phyloP scores from a whole-genome alignment of 2,329 filamentous ascomycete genomes.

The Calonectria multiphialidica region DNA sequence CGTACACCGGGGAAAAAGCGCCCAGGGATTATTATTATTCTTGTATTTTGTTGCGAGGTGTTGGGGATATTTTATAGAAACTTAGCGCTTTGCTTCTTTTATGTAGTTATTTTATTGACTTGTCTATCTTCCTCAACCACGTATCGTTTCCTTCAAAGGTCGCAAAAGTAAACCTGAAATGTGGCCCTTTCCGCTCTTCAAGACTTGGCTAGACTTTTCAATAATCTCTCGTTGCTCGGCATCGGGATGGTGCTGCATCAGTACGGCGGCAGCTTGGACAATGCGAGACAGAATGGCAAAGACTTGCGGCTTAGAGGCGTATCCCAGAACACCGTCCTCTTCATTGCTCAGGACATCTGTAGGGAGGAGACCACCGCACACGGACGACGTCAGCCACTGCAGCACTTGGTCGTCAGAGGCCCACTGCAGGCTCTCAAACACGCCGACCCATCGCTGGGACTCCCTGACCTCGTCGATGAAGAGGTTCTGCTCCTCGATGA shows the following conservation, averaged over 20 bases:
- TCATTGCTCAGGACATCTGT: conserved; percentile 52
- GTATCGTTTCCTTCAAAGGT: conserved; percentile 1
- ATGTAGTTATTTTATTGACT: background rate
- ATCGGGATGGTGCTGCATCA: conserved; percentile 42
- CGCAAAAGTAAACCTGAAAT: conserved; percentile 44
- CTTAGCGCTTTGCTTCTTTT: conserved; percentile 25
- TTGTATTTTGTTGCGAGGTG: conserved; percentile 33
- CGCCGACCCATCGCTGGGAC: conserved; percentile 73
- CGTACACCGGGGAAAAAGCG: conserved; percentile 20
- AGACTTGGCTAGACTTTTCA: background rate
- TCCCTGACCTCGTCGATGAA: conserved; percentile 88
- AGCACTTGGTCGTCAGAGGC: conserved; percentile 38
- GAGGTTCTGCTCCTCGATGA: conserved; percentile 93
- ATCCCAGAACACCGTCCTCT: conserved; percentile 77
- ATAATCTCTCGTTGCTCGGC: conserved; percentile 26
- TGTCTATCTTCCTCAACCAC: conserved; percentile 7
- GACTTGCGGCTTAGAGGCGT: conserved; percentile 75
- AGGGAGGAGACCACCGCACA: conserved; percentile 59
- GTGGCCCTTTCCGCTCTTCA: conserved; percentile 26
- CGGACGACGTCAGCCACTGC: conserved; percentile 59
- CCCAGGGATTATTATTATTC: background rate
- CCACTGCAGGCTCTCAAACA: conserved; percentile 53
- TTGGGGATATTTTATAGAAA: conserved; percentile 26
- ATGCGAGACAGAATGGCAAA: conserved; percentile 71
- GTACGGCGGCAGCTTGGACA: conserved; percentile 53